phyloP scores from a whole-genome alignment of 1,139 yeast species.

The Saccharomyces hybrid region DNA sequence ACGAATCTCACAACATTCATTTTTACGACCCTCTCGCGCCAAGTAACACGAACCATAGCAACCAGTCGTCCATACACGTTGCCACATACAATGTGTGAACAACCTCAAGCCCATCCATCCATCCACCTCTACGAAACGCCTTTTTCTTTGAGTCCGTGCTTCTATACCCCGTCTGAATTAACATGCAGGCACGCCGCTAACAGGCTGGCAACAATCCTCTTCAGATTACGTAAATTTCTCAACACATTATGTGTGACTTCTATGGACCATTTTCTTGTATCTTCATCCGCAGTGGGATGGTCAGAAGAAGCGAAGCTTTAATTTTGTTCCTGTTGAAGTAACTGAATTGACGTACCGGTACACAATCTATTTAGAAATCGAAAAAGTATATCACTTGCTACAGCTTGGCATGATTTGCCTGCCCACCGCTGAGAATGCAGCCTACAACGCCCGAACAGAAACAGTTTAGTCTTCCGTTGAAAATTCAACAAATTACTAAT shows the following conservation, averaged over 20 bases:
- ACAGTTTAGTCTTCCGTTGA: background rate
- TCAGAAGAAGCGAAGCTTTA: too few species aligned
- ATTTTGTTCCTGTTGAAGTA: too few species aligned
- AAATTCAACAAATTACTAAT: background rate
- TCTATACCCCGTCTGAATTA: background rate
- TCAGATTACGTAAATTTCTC: background rate
- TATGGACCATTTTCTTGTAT: too few species aligned
- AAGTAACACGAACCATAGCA: background rate
- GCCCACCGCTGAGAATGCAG: background rate
- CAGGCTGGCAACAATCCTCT: background rate
- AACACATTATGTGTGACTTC: background rate
- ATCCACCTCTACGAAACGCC: background rate
- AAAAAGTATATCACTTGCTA: too few species aligned
- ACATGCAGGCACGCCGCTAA: background rate
- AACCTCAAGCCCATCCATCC: background rate
- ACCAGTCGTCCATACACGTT: background rate
- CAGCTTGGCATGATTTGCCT: background rate
- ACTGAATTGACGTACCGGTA: too few species aligned
- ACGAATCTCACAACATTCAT: background rate
- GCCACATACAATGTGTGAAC: background rate
- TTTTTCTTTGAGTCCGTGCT: background rate
- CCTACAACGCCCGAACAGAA: too few species aligned
- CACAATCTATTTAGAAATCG: too few species aligned
- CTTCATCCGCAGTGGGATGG: too few species aligned
- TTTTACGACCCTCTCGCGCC: background rate